Evolutionary conservation across 345 rosid species (phyloP), one percentile per base, ranked within the genome.

Genomic region (Salix dunnii): DNA sequence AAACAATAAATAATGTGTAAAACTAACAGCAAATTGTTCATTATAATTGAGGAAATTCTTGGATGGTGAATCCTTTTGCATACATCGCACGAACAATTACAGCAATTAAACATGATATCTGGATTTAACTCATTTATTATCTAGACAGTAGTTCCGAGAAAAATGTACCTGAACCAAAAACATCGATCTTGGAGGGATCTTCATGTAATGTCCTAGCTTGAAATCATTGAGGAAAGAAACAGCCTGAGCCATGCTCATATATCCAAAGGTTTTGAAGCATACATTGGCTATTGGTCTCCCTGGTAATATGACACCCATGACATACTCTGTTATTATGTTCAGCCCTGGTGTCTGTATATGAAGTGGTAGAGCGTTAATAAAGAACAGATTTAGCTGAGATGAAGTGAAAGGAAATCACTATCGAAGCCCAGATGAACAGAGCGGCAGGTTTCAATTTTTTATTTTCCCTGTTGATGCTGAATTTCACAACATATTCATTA

Each of bases 151-250:
- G 33, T 14, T 38, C 58, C 0, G 58, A 51, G 23, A n/a, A 36
- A 71, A 68, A 80, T 51, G 40, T 86, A 87, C 95, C 96, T 89
- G 97, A 82, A 94, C 98, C 84, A 94, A 85, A 90, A 92, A 94
- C 98, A 94, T 92, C n/a, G 94, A 92, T 77, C 94, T 85, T 73
- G 97, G 97, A 70, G 98, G 98, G 43, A 94, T 94, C 89, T 92
- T 94, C 98, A 94, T 94, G 85, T 92, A 94, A 77, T 94, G 97
- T 67, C 98, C 98, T 38, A 91, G 89, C 87, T 94, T 94, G 90
- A 94, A 94, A 88, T 94, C 97, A 67, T 28, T 89, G 74, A 92
- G 90, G 87, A 94, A 94, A 46, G 98, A 94, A 36, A 94, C 89
- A 48, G 98, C 97, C 72, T 94, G 97, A 71, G 88, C 87, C 97